phyloP scores from a whole-genome alignment of 1,284 basidiomycete genomes.

The Ganoderma lucidum region DNA sequence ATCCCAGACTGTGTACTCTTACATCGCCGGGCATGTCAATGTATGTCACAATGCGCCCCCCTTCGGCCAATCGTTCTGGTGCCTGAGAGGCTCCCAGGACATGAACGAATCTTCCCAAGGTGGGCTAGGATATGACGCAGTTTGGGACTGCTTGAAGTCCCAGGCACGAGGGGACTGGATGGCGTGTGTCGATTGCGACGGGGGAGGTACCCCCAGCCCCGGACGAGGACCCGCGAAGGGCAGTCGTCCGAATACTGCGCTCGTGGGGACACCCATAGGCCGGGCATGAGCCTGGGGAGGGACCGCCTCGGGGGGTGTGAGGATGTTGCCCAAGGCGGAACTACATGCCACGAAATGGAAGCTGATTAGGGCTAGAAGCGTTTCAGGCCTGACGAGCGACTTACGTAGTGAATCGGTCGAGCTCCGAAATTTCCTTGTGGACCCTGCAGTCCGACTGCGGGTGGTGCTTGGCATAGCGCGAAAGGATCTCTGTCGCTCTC shows the following conservation, averaged over 20 bases:
- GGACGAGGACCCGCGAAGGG: slow-evolving; percentile 17
- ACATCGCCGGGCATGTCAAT: background rate
- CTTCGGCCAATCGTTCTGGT: slow-evolving; percentile 33
- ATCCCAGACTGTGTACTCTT: slow-evolving; percentile 14
- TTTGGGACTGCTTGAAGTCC: slow-evolving; percentile 36
- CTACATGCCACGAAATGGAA: slow-evolving; percentile 34
- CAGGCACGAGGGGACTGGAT: slow-evolving; percentile 43
- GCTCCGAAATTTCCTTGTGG: slow-evolving; percentile 59
- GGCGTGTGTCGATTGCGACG: slow-evolving; percentile 38
- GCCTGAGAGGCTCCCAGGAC: slow-evolving; percentile 52
- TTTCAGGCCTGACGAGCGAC: slow-evolving; percentile 34
- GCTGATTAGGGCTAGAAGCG: slow-evolving; percentile 25
- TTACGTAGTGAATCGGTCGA: slow-evolving; percentile 66
- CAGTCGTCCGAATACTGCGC: slow-evolving; percentile 23
- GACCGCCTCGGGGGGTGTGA: slow-evolving; percentile 33
- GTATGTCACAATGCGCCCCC: slow-evolving; percentile 9
- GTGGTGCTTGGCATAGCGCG: slow-evolving; percentile 57
- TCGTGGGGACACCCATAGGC: slow-evolving; percentile 21
- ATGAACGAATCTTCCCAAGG: slow-evolving; percentile 54
- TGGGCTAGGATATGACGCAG: slow-evolving; percentile 36
- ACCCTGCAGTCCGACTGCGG: slow-evolving; percentile 56
- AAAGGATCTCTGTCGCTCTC: slow-evolving; percentile 63
- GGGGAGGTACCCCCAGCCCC: slow-evolving; percentile 20
- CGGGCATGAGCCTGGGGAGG: slow-evolving; percentile 19
- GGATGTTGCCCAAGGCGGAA: slow-evolving; percentile 47